phyloP scores from a whole-genome alignment of 495 filamentous ascomycete species.

The Copromyces sp. region DNA sequence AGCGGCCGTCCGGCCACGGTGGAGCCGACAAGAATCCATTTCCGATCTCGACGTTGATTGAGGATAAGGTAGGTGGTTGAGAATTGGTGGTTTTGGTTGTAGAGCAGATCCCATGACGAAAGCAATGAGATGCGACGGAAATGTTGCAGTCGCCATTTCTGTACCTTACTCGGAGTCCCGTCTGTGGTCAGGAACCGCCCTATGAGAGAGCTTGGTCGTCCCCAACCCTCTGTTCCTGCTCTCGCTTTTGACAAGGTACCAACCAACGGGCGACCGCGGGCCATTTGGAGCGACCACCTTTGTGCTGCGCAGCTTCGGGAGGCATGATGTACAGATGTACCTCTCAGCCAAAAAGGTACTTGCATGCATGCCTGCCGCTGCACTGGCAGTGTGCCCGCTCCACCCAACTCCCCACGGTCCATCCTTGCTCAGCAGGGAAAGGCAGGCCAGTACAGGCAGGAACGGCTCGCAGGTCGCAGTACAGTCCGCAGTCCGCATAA shows the following conservation, averaged over 20 bases:
- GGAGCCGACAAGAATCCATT: not conserved
- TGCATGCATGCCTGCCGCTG: not conserved
- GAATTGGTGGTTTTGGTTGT: not conserved
- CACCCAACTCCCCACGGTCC: not conserved
- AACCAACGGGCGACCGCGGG: not conserved
- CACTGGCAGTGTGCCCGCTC: not conserved
- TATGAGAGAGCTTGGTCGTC: conserved; percentile 6
- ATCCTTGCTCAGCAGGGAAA: not conserved
- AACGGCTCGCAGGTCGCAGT: not conserved
- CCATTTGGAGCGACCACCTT: not conserved
- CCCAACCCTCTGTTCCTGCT: not conserved
- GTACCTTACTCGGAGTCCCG: not conserved
- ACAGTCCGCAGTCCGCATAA: not conserved
- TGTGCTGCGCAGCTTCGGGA: not conserved
- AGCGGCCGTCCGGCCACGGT: not conserved
- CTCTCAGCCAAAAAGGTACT: not conserved
- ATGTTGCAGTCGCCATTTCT: not conserved
- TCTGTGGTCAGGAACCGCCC: conserved; percentile 11
- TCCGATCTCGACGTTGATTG: not conserved
- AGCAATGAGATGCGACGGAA: not conserved
- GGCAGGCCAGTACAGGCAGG: not conserved
- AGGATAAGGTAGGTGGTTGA: not conserved
- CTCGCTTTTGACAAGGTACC: not conserved
- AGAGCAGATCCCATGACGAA: not conserved
- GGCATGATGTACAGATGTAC: not conserved